A percentile compares a stretch with the other conserved stretches of the same genome.
Evolutionary conservation across 2,329 filamentous ascomycete genomes (phyloP).

Genomic region (Alternaria arbusti): DNA sequence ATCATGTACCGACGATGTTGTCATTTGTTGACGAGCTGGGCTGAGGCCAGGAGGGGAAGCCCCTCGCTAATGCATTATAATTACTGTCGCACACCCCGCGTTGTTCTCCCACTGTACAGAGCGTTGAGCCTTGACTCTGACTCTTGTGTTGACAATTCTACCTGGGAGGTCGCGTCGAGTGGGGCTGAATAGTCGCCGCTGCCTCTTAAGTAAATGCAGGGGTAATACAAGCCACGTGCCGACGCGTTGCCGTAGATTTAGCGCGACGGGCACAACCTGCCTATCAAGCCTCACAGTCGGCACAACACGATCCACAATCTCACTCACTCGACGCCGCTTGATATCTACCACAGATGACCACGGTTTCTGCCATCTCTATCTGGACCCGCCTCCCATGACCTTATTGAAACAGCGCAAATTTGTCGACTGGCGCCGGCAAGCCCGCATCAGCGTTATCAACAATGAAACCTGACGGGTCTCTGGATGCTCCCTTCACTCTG

Average conservation of each 20-base stretch:
- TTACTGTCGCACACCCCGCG: not conserved
- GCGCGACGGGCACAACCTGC: not conserved
- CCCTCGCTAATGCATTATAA: constrained; percentile 4
- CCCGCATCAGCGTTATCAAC: not conserved
- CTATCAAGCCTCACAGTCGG: not conserved
- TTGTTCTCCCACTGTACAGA: not conserved
- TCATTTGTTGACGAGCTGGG: not conserved
- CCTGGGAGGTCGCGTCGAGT: not conserved
- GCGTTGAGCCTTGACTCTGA: not conserved
- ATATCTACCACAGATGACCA: not conserved
- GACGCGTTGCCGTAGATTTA: constrained; percentile 7
- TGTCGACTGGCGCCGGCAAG: not conserved
- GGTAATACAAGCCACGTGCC: constrained; percentile 9
- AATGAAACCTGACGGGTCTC: constrained; percentile 9
- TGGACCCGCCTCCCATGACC: not conserved
- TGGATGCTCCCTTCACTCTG: constrained; percentile 7
- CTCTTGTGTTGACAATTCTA: not conserved
- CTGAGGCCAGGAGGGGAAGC: not conserved
- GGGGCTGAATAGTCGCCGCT: not conserved
- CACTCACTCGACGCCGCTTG: not conserved
- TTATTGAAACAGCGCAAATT: not conserved
- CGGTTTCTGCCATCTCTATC: not conserved
- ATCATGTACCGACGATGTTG: constrained; percentile 4
- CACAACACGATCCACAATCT: not conserved
- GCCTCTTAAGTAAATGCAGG: not conserved